phyloP scores from a whole-genome alignment of 2,329 filamentous ascomycete genomes.

The Lasiodiplodia theobromae region DNA sequence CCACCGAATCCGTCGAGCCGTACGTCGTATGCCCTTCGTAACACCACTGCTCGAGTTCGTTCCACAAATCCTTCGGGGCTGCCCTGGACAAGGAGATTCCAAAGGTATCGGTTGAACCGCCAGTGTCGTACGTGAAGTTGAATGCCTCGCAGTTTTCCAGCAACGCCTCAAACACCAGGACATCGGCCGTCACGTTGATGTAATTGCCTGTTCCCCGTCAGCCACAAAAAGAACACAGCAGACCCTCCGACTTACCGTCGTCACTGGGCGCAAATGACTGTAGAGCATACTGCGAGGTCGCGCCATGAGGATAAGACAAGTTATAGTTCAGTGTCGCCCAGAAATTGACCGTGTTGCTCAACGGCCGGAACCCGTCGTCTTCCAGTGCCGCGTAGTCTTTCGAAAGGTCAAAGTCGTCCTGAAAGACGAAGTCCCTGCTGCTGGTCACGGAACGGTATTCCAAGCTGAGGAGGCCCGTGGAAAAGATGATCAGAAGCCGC shows the following conservation, averaged over 20 bases:
- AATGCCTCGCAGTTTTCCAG: background rate
- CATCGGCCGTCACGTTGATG: background rate
- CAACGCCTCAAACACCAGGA: background rate
- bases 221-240: background rate
- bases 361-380: background rate
- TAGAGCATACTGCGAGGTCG: slow-evolving; percentile 1
- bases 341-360: background rate
- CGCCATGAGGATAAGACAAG: background rate
- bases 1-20: background rate
- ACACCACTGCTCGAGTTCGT: background rate
- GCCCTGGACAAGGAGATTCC: background rate
- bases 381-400: background rate
- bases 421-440: background rate
- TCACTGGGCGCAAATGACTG: slow-evolving; percentile 5
- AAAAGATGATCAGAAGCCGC: slow-evolving; percentile 12
- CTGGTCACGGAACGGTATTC: background rate
- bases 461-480: slow-evolving; percentile 18
- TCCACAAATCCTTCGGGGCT: background rate
- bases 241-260: background rate
- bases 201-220: background rate
- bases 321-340: slow-evolving; percentile 9
- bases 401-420: background rate
- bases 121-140: background rate
- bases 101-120: too few relatives aligned
- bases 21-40: background rate